phyloP scores from a whole-genome alignment of 352 stramenopile species.

The Phytophthora tubulina region DNA sequence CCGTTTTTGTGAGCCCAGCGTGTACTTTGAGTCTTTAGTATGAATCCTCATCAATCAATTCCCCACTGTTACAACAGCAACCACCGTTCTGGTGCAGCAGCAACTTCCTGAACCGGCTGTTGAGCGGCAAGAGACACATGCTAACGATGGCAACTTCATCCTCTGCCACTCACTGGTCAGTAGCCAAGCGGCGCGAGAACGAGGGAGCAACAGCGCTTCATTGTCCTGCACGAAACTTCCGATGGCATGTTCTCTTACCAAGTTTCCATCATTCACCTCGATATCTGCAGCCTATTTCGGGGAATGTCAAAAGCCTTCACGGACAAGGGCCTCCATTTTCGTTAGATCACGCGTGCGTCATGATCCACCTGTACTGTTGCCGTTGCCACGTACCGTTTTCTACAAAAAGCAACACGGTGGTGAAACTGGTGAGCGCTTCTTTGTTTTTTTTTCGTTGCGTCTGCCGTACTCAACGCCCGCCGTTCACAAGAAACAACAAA shows the following conservation, averaged over 20 bases:
- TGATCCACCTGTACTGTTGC: neutral
- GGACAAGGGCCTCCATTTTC: neutral
- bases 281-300: conserved; percentile 10
- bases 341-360: neutral
- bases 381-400: conserved; percentile 15
- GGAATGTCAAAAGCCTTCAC: neutral
- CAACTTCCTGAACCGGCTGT: conserved; percentile 10
- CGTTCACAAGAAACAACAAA: conserved; percentile 34
- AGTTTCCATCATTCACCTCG: neutral
- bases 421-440: conserved; percentile 29
- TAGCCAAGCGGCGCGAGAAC: neutral
- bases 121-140: neutral
- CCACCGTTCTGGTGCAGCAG: conserved; percentile 6
- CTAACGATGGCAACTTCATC: conserved; percentile 1
- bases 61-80: conserved; percentile 2
- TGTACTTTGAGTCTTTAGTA: conserved; percentile 76
- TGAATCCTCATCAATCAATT: conserved; percentile 37
- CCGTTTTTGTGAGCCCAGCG: conserved; percentile 79
- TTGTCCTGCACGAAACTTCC: neutral
- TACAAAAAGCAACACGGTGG: conserved; percentile 22
- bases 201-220: neutral
- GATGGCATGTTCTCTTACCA: neutral
- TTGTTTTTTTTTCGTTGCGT: conserved; percentile 17
- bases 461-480: conserved; percentile 21
- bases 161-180: conserved; percentile 14